Evolutionary conservation across 371 early-diverging fungal species (phyloP), one percentile per base, ranked within the genome.

Genomic region (Mucor racemosus): DNA sequence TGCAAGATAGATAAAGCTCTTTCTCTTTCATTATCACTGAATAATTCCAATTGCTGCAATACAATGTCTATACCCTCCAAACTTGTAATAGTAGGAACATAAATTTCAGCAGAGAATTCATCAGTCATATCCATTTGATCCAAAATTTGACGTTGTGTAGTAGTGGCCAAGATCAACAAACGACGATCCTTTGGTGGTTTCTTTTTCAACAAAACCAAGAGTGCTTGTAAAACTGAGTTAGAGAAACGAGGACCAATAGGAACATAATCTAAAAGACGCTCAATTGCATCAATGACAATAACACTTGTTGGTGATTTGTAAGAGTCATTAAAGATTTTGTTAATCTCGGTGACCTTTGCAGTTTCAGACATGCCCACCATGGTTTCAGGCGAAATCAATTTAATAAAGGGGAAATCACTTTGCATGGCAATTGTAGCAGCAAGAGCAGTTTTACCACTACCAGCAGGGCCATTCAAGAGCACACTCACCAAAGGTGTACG

Each of bases 191-290:
- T 92, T 55, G 96, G 96, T 34, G 99, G 99, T 63, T 87, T 85
- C 76, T 94, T 96, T 79, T 95, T 95, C 39, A 98, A 73, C 58
- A 98, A 74, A 0, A 97, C 97, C 44, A 95, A 79, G 33, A 99
- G 82, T 0, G 99, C 96, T 79, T 99, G 99, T 15, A 99, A 82
- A 4, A 99, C 93, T 3, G 87, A 74, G 80, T 99, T 99, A 34
- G 97, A 97, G 80, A 99, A 99, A 31, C 99, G 89, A 19, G 99
- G 97, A 4, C 99, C 99, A 73, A 99, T 98, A 4, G 94, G 89
- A 0, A 99, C 99, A 90, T 95, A 99, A 65, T 99, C 99, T 86
- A 85, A 50, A 7, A 99, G 78, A 39, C 97, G 89, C 81, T 99
- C 99, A 58, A 99, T 92, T 58, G 96, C 91, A 77, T 99, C 99